A percentile compares a stretch with the other conserved stretches of the same genome.
phyloP scores from a whole-genome alignment of 2,329 filamentous ascomycete genomes.

The Pseudodiploospora longispora region DNA sequence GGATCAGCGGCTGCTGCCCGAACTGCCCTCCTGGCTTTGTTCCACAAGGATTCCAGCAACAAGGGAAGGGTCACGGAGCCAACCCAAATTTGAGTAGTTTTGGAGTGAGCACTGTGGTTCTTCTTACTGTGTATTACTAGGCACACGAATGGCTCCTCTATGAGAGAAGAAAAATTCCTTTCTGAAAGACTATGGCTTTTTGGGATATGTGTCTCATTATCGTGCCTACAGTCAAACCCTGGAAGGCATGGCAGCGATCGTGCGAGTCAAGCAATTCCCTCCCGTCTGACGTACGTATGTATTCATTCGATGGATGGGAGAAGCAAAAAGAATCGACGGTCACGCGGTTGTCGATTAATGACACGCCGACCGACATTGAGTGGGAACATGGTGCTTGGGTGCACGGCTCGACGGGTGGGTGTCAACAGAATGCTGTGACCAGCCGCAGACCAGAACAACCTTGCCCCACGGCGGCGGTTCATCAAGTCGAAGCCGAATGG shows the following conservation, averaged over 20 bases:
- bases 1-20: not conserved
- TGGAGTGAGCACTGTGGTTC: no score
- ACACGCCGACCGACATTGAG: slow-evolving; percentile 5
- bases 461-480: slow-evolving; percentile 11
- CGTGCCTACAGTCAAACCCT: not conserved
- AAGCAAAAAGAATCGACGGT: slow-evolving; percentile 4
- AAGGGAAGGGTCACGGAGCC: not conserved
- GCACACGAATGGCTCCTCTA: no score
- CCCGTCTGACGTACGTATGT: no score
- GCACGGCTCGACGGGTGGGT: slow-evolving; percentile 3
- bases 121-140: no score
- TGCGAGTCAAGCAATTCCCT: slow-evolving; percentile 5
- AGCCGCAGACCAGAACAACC: slow-evolving; percentile 9
- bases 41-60: slow-evolving; percentile 12
- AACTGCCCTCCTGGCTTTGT: not conserved
- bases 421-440: slow-evolving; percentile 7
- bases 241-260: not conserved
- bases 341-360: slow-evolving; percentile 8
- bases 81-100: not conserved
- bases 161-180: no score
- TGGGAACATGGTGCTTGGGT: slow-evolving; percentile 2
- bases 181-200: no score
- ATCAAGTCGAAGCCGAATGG: slow-evolving; percentile 8
- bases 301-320: not conserved
- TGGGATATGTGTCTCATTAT: slow-evolving; percentile 2